phyloP scores from a whole-genome alignment of 2,329 filamentous ascomycete species.

The Alternaria sp. region DNA sequence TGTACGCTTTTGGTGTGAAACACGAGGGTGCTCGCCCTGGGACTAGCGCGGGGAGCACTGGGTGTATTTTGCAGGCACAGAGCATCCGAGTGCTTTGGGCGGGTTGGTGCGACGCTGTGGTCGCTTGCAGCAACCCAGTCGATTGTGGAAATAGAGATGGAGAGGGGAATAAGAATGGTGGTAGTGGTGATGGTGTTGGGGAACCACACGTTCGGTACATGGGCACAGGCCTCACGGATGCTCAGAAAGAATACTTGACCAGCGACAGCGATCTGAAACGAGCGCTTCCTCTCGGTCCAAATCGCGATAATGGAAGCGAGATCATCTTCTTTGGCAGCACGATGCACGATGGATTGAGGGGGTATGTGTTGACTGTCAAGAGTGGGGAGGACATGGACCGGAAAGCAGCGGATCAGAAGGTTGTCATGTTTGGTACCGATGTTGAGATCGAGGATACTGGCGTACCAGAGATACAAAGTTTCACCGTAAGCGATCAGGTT shows the following conservation, averaged over 20 bases:
- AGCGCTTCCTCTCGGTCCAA: background rate
- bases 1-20: background rate
- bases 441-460: constrained; percentile 6
- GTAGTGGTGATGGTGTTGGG: background rate
- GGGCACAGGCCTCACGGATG: constrained; percentile 22
- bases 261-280: background rate
- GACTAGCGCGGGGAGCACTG: background rate
- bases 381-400: background rate
- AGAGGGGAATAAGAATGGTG: background rate
- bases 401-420: background rate
- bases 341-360: constrained; percentile 30
- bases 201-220: constrained; percentile 14
- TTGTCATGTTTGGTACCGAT: constrained; percentile 20
- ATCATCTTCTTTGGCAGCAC: constrained; percentile 27
- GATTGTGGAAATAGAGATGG: background rate
- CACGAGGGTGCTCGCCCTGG: background rate
- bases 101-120: constrained; percentile 41
- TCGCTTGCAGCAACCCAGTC: constrained; percentile 3
- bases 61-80: background rate
- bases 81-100: constrained; percentile 32
- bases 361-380: constrained; percentile 11
- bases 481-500: background rate
- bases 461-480: background rate
- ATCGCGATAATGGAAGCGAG: background rate
- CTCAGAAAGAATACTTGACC: constrained; percentile 13